These are phyloP conservation scores for Metarhizium robertsii DNA, from an alignment of 2,329 filamentous ascomycete genomes.

Conservation along the genomic window DNA sequence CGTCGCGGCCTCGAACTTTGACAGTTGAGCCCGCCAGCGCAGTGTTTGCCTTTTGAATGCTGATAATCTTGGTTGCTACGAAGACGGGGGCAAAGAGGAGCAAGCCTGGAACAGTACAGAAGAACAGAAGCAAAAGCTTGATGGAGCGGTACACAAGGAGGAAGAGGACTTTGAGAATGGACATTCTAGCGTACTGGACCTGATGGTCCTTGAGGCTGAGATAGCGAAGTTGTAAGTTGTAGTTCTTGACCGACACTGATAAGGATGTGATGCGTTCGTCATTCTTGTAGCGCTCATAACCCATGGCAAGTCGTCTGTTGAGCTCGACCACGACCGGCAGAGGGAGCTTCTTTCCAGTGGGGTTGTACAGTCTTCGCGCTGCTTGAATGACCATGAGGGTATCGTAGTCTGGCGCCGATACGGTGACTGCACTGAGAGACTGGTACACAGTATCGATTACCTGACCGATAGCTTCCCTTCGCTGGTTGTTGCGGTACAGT, in stretches of 20 bases:
- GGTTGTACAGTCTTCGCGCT: slow-evolving; percentile 85
- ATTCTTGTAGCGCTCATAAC: slow-evolving; percentile 87
- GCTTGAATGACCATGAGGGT: slow-evolving; percentile 96
- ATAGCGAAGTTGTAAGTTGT: slow-evolving; percentile 79
- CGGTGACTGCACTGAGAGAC: slow-evolving; percentile 77
- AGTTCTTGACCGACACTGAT: slow-evolving; percentile 66
- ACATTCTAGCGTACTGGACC: slow-evolving; percentile 83
- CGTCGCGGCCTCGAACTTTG: slow-evolving; percentile 80
- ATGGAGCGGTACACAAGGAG: slow-evolving; percentile 70
- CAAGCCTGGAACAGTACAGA: slow-evolving; percentile 78
- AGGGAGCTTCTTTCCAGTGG: slow-evolving; percentile 86
- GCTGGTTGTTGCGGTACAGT: slow-evolving; percentile 73
- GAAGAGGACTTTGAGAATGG: slow-evolving; percentile 63
- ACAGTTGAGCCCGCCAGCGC: slow-evolving; percentile 79
- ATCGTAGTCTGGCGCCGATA: slow-evolving; percentile 88
- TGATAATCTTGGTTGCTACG: slow-evolving; percentile 73
- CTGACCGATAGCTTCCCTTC: slow-evolving; percentile 77
- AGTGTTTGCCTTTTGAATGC: slow-evolving; percentile 70
- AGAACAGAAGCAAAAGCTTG: slow-evolving; percentile 67
- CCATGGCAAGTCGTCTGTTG: slow-evolving; percentile 81
- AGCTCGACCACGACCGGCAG: slow-evolving; percentile 89
- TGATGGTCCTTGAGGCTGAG: slow-evolving; percentile 89
- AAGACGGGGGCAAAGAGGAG: slow-evolving; percentile 85
- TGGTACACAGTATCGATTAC: slow-evolving; percentile 83
- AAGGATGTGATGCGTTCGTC: slow-evolving; percentile 74